Evolutionary conservation across 2,329 filamentous ascomycete species (phyloP), one percentile per base, ranked within the genome.

Genomic region (Hortaea werneckii): DNA sequence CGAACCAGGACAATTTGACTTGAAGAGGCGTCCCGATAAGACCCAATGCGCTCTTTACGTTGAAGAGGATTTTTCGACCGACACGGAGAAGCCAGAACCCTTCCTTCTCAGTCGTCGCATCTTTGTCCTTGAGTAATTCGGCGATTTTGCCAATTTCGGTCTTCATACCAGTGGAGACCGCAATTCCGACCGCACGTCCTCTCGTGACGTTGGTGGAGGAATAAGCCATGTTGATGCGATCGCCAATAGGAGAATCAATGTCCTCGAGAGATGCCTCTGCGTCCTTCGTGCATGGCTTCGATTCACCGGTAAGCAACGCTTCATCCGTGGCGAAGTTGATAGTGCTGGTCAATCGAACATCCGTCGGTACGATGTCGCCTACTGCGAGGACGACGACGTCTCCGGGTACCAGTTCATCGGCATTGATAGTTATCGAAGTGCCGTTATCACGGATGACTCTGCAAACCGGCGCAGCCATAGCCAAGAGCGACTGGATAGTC

Each of bases 181-280:
- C 83, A 7, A 89, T 72, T 20, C 83, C 84, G 44, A 89, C 85
- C 8, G 32, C 32, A 9, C 32, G 32, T 35, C 32, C 32, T 35
- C 32, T 9, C 8, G 32, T 35, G 9, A 35, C 32, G 32, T n/a
- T 35, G 32, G 32, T 35, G n/a, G 32, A 35, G n/a, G 32, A 35
- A 55, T 80, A 83, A 43, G 78, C 77, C 3, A 83, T 88, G 59
- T 89, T 85, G 29, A 89, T 77, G 57, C 85, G 87, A 61, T 87
- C 87, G 35, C 75, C 69, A 56, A 87, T 82, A 0, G 79, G 82
- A 0, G 73, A 77, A n/a, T 85, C 73, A 10, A 83, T 72, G 0
- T 78, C 76, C 2, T 76, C 83, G 3, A 75, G 66, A 5, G 87
- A 65, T 1, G 32, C 32, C 4, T 35, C 32, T 3, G 32, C 32